A percentile compares a stretch with the other conserved stretches of the same genome.
phyloP scores from a whole-genome alignment of 495 filamentous ascomycete genomes.

The Aspergillus homomorphus region DNA sequence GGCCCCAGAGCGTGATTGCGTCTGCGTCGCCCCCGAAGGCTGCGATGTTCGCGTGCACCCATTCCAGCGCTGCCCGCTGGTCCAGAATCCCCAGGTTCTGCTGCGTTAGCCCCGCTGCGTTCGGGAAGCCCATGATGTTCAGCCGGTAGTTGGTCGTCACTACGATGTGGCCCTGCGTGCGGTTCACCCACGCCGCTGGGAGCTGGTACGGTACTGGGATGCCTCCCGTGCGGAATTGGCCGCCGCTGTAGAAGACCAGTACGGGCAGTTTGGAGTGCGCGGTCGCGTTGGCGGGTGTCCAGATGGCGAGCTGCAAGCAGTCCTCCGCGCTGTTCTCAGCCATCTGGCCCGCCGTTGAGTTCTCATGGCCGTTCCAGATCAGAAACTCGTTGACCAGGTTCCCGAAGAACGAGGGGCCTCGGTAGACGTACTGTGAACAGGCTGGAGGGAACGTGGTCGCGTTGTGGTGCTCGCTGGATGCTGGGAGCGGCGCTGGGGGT shows the following conservation, averaged over 20 bases:
- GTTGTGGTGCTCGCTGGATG: background rate
- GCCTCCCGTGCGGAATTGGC: slow-evolving; percentile 41
- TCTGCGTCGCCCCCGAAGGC: slow-evolving; percentile 58
- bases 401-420: background rate
- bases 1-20: slow-evolving; percentile 43
- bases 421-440: slow-evolving; percentile 1
- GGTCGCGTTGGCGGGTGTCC: slow-evolving; percentile 37
- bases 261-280: slow-evolving; percentile 36
- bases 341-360: background rate
- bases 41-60: slow-evolving; percentile 47
- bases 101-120: slow-evolving; percentile 24
- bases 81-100: slow-evolving; percentile 55
- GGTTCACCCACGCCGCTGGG: slow-evolving; percentile 32
- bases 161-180: slow-evolving; percentile 45
- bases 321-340: slow-evolving; percentile 34
- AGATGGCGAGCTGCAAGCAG: slow-evolving; percentile 49
- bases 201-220: slow-evolving; percentile 26
- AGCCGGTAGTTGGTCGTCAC: slow-evolving; percentile 57
- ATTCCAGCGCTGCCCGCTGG: slow-evolving; percentile 57
- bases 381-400: background rate
- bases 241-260: slow-evolving; percentile 47
- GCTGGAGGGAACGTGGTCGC: background rate
- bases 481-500: slow-evolving; percentile 26
- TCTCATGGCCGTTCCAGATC: background rate
- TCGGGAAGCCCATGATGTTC: slow-evolving; percentile 56